Evolutionary conservation across 306 rosid genomes (phyloP), one percentile per base, ranked within the genome.

Genomic region (Dryas octopetala): DNA sequence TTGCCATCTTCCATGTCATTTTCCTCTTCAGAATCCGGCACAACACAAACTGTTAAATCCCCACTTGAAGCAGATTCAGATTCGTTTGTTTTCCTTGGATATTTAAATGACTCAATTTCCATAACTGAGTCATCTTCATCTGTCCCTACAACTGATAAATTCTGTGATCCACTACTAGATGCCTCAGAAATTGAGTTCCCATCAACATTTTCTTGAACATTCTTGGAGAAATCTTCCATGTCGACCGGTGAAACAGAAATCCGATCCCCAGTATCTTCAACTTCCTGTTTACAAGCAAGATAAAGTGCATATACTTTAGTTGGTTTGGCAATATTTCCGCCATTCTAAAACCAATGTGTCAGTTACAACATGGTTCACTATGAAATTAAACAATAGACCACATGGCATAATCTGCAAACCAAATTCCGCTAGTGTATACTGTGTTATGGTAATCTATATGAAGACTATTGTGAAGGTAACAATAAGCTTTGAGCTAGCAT

Each of bases 1-100:
- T 68, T 76, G 64, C 52, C 76, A 13, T 85, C 77, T 17, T 77
- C 52, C 58, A 40, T 76, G 23, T 71, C 83, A 70, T 76, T 77
- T 65, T 32, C 75, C 43, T 80, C 92, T 64, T 83, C 87, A 52
- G 94, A 89, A 81, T 89, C 88, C 66, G 74, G 81, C 62, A 89
- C 91, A 78, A 85, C 80, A 68, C 68, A 79, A 76, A 51, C 78
- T 58, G 71, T 47, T 62, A 79, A 68, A 76, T 85, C 86, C 60
- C 78, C 78, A 46, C 75, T 66, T 49, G 85, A 78, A 45, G 76
- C 69, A 50, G 62, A 66, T 44, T 75, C 81, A 26, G 60, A 70
- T 47, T 64, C 59, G 59, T 73, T 72, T 50, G 50, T 51, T 68
- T 82, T 64, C 64, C 76, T 77, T 46, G 82, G 59, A 84, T 59